Evolutionary conservation across 2,329 filamentous ascomycete species (phyloP).

Genomic region (Claviceps quebecensis): DNA sequence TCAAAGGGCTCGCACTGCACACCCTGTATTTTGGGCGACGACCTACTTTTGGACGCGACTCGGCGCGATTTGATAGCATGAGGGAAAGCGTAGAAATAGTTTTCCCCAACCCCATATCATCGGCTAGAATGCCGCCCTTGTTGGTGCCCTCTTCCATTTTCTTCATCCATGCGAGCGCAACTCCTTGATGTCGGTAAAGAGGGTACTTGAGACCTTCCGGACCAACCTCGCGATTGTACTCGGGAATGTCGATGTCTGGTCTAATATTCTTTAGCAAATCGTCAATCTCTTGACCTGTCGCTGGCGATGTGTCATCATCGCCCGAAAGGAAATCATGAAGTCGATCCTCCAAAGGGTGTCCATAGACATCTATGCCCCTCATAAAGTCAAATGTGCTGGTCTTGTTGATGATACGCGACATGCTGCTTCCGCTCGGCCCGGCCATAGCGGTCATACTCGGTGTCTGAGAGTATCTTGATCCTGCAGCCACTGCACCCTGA

Average conservation of each 20-base stretch:
- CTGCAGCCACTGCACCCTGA: neutral
- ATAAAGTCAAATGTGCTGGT: constrained; percentile 24
- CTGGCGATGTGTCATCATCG: constrained; percentile 21
- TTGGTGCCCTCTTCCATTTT: constrained; percentile 64
- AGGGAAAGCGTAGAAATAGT: constrained; percentile 74
- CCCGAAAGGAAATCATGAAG: constrained; percentile 20
- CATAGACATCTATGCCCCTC: constrained; percentile 20
- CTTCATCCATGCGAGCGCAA: constrained; percentile 73
- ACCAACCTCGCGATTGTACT: constrained; percentile 50
- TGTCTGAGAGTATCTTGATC: neutral
- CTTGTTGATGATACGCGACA: constrained; percentile 23
- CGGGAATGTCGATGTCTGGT: constrained; percentile 51
- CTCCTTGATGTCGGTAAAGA: constrained; percentile 70
- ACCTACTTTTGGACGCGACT: constrained; percentile 22
- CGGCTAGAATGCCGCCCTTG: constrained; percentile 79
- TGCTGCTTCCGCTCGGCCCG: constrained; percentile 4
- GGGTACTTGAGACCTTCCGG: constrained; percentile 53
- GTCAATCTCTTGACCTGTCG: constrained; percentile 50
- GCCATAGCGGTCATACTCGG: constrained; percentile 1
- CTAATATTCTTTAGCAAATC: constrained; percentile 58
- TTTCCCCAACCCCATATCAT: constrained; percentile 90
- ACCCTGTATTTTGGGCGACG: constrained; percentile 1
- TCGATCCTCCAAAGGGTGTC: constrained; percentile 21
- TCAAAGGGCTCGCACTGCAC: constrained; percentile 27
- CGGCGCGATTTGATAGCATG: constrained; percentile 53